phyloP scores from a whole-genome alignment of 1,284 basidiomycete genomes.

The Apiotrichum brassicae region DNA sequence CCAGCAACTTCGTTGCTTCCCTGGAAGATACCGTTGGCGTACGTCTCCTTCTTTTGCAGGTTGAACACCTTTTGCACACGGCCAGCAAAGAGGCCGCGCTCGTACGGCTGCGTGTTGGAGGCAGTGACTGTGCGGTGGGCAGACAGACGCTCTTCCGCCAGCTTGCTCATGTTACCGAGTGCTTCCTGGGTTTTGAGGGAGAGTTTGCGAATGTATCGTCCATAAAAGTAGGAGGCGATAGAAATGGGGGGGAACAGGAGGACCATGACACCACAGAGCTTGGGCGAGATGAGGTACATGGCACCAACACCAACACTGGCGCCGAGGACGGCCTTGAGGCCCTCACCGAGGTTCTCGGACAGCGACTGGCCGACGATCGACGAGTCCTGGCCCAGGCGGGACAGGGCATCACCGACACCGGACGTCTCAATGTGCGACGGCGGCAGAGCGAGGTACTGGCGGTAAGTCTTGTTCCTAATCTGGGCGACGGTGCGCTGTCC shows the following conservation, averaged over 20 bases:
- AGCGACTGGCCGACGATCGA: constrained; percentile 43
- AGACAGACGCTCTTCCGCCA: constrained; percentile 42
- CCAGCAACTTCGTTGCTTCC: constrained; percentile 43
- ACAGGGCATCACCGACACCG: constrained; percentile 44
- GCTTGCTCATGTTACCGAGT: constrained; percentile 42
- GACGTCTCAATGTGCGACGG: constrained; percentile 43
- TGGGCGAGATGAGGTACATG: constrained; percentile 44
- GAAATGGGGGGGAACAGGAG: constrained; percentile 44
- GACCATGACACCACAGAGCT: constrained; percentile 41
- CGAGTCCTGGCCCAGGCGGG: constrained; percentile 44
- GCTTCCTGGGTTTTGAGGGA: constrained; percentile 44
- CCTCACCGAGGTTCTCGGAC: constrained; percentile 43
- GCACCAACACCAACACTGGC: constrained; percentile 40
- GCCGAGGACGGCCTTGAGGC: constrained; percentile 42
- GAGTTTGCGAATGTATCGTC: constrained; percentile 41
- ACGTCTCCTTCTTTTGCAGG: constrained; percentile 43
- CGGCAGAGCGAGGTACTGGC: constrained; percentile 40
- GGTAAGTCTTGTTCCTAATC: constrained; percentile 44
- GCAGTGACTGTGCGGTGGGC: constrained; percentile 45
- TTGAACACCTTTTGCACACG: constrained; percentile 40
- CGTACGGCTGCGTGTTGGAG: constrained; percentile 39
- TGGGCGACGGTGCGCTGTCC: constrained; percentile 42
- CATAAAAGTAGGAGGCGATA: constrained; percentile 44
- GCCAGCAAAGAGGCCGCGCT: constrained; percentile 32
- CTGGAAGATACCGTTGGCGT: constrained; percentile 44